Conservation (phyloP, 2,329 filamentous ascomycete genomes). For the Arthrobotrys sinensis region DNA sequence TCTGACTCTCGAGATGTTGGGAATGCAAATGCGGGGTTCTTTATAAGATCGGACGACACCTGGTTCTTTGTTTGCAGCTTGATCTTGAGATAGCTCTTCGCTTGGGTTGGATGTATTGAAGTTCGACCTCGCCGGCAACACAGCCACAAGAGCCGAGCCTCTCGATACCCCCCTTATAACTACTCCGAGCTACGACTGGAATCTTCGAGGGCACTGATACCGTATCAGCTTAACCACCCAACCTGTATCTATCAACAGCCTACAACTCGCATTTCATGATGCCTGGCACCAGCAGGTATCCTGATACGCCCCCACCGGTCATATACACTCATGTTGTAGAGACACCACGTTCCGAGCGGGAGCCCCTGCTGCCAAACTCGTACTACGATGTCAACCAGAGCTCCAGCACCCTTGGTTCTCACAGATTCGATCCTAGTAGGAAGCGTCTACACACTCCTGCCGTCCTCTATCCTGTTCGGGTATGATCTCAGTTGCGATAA, state of each 20-base stretch:
- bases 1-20: conserved; percentile 2
- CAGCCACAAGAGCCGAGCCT: not conserved
- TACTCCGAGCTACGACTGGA: not conserved
- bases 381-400: conserved; percentile 61
- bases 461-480: conserved; percentile 57
- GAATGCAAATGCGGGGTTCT: conserved; percentile 17
- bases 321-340: conserved; percentile 58
- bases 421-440: conserved; percentile 54
- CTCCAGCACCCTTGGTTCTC: conserved; percentile 57
- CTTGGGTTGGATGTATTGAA: too few relatives aligned
- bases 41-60: conserved; percentile 21
- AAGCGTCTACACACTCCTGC: conserved; percentile 58
- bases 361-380: conserved; percentile 38
- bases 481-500: conserved; percentile 6
- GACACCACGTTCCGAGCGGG: conserved; percentile 39
- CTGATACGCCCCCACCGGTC: conserved; percentile 47
- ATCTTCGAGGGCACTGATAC: not conserved
- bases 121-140: conserved; percentile 11
- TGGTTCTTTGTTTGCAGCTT: conserved; percentile 2
- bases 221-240: conserved; percentile 1
- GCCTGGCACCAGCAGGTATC: conserved; percentile 59
- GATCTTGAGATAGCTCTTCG: too few relatives aligned
- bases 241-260: conserved; percentile 39
- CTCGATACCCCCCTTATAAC: conserved; percentile 2
- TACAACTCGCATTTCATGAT: conserved; percentile 38